These are phyloP conservation scores for Aspergillus fumigatiaffinis DNA, from an alignment of 2,329 filamentous ascomycete species.

Conservation along the genomic window DNA sequence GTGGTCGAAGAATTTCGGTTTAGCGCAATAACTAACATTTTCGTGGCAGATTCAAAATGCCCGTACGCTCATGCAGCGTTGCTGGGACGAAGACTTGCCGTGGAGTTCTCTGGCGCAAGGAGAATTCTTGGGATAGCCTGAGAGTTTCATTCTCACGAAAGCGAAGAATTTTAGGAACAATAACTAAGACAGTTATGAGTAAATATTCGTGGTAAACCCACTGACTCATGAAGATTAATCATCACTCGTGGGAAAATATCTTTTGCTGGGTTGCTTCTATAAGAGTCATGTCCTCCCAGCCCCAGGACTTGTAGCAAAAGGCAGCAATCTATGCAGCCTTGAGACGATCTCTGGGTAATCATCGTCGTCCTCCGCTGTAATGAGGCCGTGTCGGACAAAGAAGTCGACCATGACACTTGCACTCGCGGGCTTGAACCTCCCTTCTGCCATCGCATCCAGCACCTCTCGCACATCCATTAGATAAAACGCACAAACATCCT, in stretches of 20 bases:
- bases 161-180: background rate
- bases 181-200: background rate
- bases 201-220: background rate
- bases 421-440: conserved; percentile 5
- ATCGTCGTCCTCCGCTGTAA: conserved; percentile 4
- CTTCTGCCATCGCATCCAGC: conserved; percentile 1
- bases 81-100: conserved; percentile 35
- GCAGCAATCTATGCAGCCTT: conserved; percentile 7
- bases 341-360: conserved; percentile 7
- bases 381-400: conserved; percentile 5
- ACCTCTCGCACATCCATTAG: conserved; percentile 4
- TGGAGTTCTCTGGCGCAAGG: conserved; percentile 39
- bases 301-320: background rate
- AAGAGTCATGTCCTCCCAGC: background rate
- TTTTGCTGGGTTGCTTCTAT: too few species aligned
- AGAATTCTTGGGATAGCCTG: conserved; percentile 35
- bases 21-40: background rate
- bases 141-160: too few species aligned
- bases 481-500: conserved; percentile 3
- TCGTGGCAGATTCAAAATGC: conserved; percentile 35
- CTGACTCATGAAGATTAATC: too few species aligned
- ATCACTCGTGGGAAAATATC: too few species aligned
- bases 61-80: conserved; percentile 38
- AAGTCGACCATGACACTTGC: conserved; percentile 7
- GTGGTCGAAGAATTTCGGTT: conserved; percentile 11